A percentile compares a stretch with the other conserved stretches of the same genome.
phyloP scores from a whole-genome alignment of 352 stramenopile genomes.

The Phytophthora palmivora region DNA sequence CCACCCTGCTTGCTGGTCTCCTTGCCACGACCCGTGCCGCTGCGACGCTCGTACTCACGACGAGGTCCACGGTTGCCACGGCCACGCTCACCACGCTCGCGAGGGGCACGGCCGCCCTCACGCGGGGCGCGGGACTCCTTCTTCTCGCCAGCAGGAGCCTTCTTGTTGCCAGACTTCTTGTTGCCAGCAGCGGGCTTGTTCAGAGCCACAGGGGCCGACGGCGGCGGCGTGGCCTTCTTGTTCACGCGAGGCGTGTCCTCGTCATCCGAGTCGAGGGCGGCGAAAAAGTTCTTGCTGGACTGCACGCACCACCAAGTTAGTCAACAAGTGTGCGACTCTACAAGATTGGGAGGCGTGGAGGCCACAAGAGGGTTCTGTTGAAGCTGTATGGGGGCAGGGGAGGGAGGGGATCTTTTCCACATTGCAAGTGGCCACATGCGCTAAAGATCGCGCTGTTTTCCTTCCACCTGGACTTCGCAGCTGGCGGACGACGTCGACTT shows the following conservation, averaged over 20 bases:
- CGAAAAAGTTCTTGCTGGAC: conserved; percentile 76
- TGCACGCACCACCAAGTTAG: conserved; percentile 26
- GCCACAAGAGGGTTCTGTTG: neutral
- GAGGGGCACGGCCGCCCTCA: conserved; percentile 51
- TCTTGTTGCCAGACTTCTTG: conserved; percentile 83
- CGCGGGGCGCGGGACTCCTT: conserved; percentile 61
- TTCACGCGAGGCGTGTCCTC: conserved; percentile 74
- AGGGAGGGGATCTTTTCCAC: neutral
- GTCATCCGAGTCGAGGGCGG: conserved; percentile 79
- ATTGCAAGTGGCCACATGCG: conserved; percentile 21
- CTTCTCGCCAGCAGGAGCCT: conserved; percentile 55
- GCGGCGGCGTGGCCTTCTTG: conserved; percentile 58
- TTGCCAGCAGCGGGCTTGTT: conserved; percentile 88
- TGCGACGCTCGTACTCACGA: conserved; percentile 94
- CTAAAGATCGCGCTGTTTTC: conserved; percentile 33
- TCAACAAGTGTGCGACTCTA: conserved; percentile 15
- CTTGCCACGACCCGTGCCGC: conserved; percentile 95
- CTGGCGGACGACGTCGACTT: conserved; percentile 1
- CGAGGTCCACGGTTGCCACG: conserved; percentile 66
- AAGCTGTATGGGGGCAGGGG: conserved; percentile 4
- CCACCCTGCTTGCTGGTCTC: conserved; percentile 96
- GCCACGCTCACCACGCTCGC: conserved; percentile 48
- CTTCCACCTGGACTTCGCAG: conserved; percentile 21
- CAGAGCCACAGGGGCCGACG: conserved; percentile 66
- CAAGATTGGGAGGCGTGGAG: neutral